phyloP scores from a whole-genome alignment of 768 basidiomycete genomes.

The Mycena alexandri region DNA sequence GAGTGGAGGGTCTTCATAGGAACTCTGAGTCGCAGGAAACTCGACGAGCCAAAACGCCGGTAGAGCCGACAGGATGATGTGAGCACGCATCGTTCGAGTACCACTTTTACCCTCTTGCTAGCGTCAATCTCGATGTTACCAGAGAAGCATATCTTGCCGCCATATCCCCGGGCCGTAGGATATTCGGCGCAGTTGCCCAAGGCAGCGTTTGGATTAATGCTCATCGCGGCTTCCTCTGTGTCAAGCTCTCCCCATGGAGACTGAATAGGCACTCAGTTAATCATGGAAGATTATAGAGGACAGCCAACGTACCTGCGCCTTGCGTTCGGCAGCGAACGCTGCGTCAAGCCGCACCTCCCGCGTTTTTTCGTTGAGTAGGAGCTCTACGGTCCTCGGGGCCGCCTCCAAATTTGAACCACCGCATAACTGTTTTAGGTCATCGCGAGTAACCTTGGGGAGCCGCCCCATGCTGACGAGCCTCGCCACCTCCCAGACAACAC shows the following conservation, averaged over 20 bases:
- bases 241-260: slow-evolving; percentile 75
- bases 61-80: slow-evolving; percentile 68
- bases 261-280: slow-evolving; percentile 47
- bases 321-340: slow-evolving; percentile 23
- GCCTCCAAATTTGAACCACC: slow-evolving; percentile 49
- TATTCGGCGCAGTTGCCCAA: slow-evolving; percentile 57
- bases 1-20: slow-evolving; percentile 47
- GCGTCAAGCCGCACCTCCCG: neutral
- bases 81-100: slow-evolving; percentile 62
- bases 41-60: slow-evolving; percentile 71
- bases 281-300: neutral
- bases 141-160: slow-evolving; percentile 67
- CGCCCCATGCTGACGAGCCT: slow-evolving; percentile 52
- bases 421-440: slow-evolving; percentile 46
- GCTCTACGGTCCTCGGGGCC: slow-evolving; percentile 44
- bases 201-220: slow-evolving; percentile 48
- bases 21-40: slow-evolving; percentile 66
- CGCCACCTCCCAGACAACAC: slow-evolving; percentile 68
- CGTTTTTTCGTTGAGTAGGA: slow-evolving; percentile 25
- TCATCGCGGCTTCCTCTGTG: slow-evolving; percentile 59
- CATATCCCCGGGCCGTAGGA: slow-evolving; percentile 53
- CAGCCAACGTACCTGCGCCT: slow-evolving; percentile 39
- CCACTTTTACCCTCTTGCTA: slow-evolving; percentile 44
- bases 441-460: slow-evolving; percentile 47
- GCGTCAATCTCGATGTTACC: slow-evolving; percentile 49